These are phyloP conservation scores for Solioccasus polychromus DNA, from an alignment of 768 basidiomycete species.

Conservation along the genomic window DNA sequence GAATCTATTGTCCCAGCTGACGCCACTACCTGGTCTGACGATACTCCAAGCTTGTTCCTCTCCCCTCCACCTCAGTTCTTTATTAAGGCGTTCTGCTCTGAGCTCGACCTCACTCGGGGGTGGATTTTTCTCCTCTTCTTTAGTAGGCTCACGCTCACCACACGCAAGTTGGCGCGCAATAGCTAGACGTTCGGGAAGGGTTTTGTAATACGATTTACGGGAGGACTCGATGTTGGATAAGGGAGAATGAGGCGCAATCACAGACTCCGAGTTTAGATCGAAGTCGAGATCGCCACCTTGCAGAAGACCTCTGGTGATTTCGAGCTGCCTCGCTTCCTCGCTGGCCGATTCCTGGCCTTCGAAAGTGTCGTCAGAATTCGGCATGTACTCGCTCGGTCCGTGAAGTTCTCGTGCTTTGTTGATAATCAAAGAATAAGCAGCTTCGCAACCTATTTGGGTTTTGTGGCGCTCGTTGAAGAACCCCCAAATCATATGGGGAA, in stretches of 20 bases:
- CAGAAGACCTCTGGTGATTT: background rate
- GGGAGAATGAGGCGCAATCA: slow-evolving; percentile 64
- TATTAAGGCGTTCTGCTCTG: slow-evolving; percentile 81
- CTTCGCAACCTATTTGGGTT: slow-evolving; percentile 78
- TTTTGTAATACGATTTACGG: slow-evolving; percentile 73
- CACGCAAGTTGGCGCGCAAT: slow-evolving; percentile 73
- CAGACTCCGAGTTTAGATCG: slow-evolving; percentile 60
- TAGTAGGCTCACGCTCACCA: slow-evolving; percentile 79
- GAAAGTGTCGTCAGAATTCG: slow-evolving; percentile 18
- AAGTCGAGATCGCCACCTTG: slow-evolving; percentile 71
- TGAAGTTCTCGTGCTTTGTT: slow-evolving; percentile 59
- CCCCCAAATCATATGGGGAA: slow-evolving; percentile 87
- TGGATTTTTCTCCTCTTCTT: slow-evolving; percentile 73
- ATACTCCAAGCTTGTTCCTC: slow-evolving; percentile 81
- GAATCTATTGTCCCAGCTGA: slow-evolving; percentile 80
- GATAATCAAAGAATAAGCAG: slow-evolving; percentile 72
- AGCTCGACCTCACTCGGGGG: slow-evolving; percentile 89
- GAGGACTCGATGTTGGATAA: slow-evolving; percentile 62
- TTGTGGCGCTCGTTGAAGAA: slow-evolving; percentile 88
- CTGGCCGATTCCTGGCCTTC: slow-evolving; percentile 3
- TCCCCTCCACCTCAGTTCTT: slow-evolving; percentile 82
- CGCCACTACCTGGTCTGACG: slow-evolving; percentile 56
- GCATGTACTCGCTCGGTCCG: slow-evolving; percentile 26
- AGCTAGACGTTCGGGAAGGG: slow-evolving; percentile 61
- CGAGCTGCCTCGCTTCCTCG: slow-evolving; percentile 7